These are phyloP conservation scores for Tuber microsphaerosporum DNA, from an alignment of 495 filamentous ascomycete species.

Conservation along the genomic window DNA sequence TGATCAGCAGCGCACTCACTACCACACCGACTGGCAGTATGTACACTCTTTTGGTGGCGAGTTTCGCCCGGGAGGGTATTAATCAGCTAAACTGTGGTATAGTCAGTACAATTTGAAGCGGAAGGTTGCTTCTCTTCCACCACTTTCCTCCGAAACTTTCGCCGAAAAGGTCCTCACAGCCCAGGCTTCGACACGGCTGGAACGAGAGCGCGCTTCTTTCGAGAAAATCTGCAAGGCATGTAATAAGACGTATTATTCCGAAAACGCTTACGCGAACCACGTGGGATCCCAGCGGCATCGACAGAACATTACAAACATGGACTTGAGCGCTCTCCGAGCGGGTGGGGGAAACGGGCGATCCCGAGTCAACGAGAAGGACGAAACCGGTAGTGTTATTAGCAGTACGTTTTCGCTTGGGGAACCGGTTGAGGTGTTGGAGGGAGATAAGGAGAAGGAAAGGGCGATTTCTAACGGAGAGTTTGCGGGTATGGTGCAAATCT, in stretches of 20 bases:
- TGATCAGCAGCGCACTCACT: constrained; percentile 88
- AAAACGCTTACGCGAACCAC: constrained; percentile 92
- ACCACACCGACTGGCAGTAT: constrained; percentile 98
- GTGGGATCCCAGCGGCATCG: constrained; percentile 85
- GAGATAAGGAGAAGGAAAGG: constrained; percentile 51
- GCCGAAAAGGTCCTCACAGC: constrained; percentile 94
- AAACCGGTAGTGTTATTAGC: constrained; percentile 77
- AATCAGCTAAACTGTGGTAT: constrained; percentile 10
- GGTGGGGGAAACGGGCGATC: constrained; percentile 38
- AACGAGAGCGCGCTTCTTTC: constrained; percentile 81
- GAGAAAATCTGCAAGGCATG: constrained; percentile 76
- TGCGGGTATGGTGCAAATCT: constrained; percentile 65
- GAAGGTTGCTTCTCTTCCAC: constrained; percentile 82
- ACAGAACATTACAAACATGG: constrained; percentile 53
- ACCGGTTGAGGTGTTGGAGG: constrained; percentile 56
- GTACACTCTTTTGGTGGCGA: constrained; percentile 42
- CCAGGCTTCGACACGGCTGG: constrained; percentile 71
- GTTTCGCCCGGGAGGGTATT: constrained; percentile 5
- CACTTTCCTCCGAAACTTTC: constrained; percentile 85
- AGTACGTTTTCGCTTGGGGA: constrained; percentile 87
- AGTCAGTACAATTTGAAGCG: constrained; percentile 97
- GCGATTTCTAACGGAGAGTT: constrained; percentile 48
- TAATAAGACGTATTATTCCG: constrained; percentile 88
- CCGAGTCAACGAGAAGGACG: constrained; percentile 52
- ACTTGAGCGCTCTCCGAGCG: constrained; percentile 37